A percentile compares a stretch with the other conserved stretches of the same genome.
These are phyloP conservation scores for Atkinsonella texensis DNA, from an alignment of 2,329 filamentous ascomycete species.

Conservation along the genomic window DNA sequence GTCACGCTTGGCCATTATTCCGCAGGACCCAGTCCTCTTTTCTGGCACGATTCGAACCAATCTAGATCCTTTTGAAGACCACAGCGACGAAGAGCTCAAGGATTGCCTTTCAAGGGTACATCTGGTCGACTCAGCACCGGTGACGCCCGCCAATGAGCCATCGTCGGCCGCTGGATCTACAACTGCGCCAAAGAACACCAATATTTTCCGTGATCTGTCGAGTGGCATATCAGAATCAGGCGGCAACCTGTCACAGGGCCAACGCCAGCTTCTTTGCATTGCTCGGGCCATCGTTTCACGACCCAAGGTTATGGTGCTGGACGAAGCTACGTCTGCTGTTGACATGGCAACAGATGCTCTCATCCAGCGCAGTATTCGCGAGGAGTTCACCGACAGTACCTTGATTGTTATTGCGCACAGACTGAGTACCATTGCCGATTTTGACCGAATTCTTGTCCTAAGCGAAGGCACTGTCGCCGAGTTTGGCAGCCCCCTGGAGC, in stretches of 20 bases:
- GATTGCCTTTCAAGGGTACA: slow-evolving; percentile 61
- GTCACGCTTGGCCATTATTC: slow-evolving; percentile 68
- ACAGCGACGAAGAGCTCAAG: slow-evolving; percentile 55
- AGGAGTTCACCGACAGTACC: slow-evolving; percentile 58
- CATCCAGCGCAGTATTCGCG: slow-evolving; percentile 61
- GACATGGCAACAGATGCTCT: slow-evolving; percentile 65
- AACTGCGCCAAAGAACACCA: slow-evolving; percentile 38
- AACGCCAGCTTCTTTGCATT: slow-evolving; percentile 64
- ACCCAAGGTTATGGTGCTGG: slow-evolving; percentile 67
- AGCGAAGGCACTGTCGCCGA: slow-evolving; percentile 56
- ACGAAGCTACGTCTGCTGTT: slow-evolving; percentile 69
- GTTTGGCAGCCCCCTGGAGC: slow-evolving; percentile 50
- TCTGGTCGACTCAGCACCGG: slow-evolving; percentile 36
- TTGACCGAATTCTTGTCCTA: slow-evolving; percentile 62
- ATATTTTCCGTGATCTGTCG: slow-evolving; percentile 51
- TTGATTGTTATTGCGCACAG: slow-evolving; percentile 66
- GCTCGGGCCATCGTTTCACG: slow-evolving; percentile 60
- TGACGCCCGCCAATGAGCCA: slow-evolving; percentile 27
- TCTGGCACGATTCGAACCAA: slow-evolving; percentile 67
- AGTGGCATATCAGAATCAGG: slow-evolving; percentile 60
- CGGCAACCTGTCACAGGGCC: slow-evolving; percentile 63
- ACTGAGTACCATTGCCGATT: slow-evolving; percentile 65
- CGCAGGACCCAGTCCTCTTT: slow-evolving; percentile 70
- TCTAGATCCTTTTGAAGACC: slow-evolving; percentile 63
- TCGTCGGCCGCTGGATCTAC: slow-evolving; percentile 23